A percentile compares a stretch with the other conserved stretches of the same genome.
Evolutionary conservation across 164 flowering plant genomes (phyloP).

Genomic region (Pachysandra terminalis): DNA sequence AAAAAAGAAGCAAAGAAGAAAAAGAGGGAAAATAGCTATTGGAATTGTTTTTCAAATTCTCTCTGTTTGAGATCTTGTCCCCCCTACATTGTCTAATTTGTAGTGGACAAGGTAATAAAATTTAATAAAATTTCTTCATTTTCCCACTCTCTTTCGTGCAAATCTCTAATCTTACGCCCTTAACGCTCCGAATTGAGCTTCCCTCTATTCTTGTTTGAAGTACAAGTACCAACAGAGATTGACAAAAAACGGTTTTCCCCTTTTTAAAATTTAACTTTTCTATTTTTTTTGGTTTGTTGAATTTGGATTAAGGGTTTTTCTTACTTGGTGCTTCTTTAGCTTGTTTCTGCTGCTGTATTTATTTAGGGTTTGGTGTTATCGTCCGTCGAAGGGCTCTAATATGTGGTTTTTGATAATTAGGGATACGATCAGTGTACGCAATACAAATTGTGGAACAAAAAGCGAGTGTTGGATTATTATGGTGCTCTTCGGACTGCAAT

Average conservation of each 20-base stretch:
- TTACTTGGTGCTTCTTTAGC: conserved; percentile 14
- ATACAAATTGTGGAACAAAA: background rate
- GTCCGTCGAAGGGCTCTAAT: conserved; percentile 19
- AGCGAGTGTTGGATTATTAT: background rate
- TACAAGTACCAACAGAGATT: background rate
- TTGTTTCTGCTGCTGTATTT: conserved; percentile 18
- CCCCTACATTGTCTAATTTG: background rate
- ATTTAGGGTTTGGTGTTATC: conserved; percentile 47
- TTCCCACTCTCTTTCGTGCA: no score
- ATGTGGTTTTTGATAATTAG: conserved; percentile 20
- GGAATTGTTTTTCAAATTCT: background rate
- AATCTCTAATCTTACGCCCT: background rate
- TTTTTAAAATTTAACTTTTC: no score
- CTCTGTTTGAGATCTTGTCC: background rate
- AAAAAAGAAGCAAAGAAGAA: no score
- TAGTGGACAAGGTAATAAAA: background rate
- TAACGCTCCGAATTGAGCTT: background rate
- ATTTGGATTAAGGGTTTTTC: conserved; percentile 25
- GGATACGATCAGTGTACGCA: conserved; percentile 27
- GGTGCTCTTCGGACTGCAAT: conserved; percentile 1
- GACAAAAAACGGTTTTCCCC: background rate
- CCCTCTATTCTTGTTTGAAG: background rate
- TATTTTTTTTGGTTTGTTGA: background rate
- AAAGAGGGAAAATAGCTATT: no score
- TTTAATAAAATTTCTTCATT: no score